These are phyloP conservation scores for Monosporascus sp. DNA, from an alignment of 2,329 filamentous ascomycete genomes.

Conservation along the genomic window DNA sequence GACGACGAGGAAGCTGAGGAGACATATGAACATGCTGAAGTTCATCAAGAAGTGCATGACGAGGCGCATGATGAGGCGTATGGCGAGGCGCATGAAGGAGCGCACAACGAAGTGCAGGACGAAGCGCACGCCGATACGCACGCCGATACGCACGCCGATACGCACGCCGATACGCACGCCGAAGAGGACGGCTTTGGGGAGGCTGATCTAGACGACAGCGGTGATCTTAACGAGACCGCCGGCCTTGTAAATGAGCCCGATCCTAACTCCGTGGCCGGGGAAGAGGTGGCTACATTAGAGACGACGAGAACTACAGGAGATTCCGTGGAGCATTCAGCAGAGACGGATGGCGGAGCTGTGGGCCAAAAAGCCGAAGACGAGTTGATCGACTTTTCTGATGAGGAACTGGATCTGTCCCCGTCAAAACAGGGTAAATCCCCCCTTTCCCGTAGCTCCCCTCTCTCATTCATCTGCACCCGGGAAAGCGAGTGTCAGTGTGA, in stretches of 20 bases:
- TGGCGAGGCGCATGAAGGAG: constrained; percentile 6
- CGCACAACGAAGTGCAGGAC: constrained; percentile 1
- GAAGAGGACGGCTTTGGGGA: constrained; percentile 7
- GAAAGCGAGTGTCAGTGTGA: constrained; percentile 11
- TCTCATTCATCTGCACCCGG: constrained; percentile 2
- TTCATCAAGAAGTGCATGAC: constrained; percentile 5
- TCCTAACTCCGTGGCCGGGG: background rate
- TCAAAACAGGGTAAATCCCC: constrained; percentile 21
- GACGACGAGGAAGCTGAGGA: constrained; percentile 11
- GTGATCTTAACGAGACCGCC: constrained; percentile 4
- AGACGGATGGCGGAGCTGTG: constrained; percentile 1
- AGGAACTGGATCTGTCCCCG: constrained; percentile 18
- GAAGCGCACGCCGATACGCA: constrained; percentile 9
- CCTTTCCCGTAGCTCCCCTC: constrained; percentile 3
- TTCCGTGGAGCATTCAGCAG: constrained; percentile 1
- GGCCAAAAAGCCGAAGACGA: constrained; percentile 8
- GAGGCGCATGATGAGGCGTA: constrained; percentile 2
- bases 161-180: background rate
- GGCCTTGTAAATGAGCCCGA: constrained; percentile 18
- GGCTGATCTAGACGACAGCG: constrained; percentile 4
- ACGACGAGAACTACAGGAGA: constrained; percentile 10
- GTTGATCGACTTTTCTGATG: constrained; percentile 14
- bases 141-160: constrained; percentile 9
- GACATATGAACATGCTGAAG: constrained; percentile 12
- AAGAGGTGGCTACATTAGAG: constrained; percentile 3